A percentile compares a stretch with the other conserved stretches of the same genome.
Evolutionary conservation across 225 moss, liverwort and hornwort genomes (phyloP).

Genomic region (Bryum argenteum): DNA sequence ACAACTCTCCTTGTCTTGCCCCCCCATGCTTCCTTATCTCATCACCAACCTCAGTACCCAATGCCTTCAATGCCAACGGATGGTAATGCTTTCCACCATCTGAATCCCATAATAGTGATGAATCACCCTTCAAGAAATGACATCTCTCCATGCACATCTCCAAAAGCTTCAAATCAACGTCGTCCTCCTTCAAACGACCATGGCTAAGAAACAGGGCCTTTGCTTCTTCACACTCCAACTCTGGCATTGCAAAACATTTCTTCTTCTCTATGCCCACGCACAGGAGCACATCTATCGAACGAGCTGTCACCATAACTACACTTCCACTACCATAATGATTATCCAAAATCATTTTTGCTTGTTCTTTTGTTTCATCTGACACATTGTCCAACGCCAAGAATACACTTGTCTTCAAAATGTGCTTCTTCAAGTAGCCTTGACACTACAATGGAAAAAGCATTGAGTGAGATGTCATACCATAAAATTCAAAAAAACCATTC

Average conservation of each 20-base stretch:
- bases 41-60: conserved; percentile 13
- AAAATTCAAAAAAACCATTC: no score
- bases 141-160: neutral
- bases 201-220: conserved; percentile 8
- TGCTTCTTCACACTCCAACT: conserved; percentile 6
- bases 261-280: no score
- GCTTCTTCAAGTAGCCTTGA: no score
- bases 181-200: neutral
- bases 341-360: no score
- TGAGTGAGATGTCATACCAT: no score
- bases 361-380: no score
- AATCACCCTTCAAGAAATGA: conserved; percentile 1
- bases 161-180: neutral
- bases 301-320: neutral
- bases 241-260: conserved; percentile 18
- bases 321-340: neutral
- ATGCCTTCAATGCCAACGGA: conserved; percentile 17
- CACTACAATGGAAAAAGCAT: no score
- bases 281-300: no score
- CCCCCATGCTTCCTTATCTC: neutral
- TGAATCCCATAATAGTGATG: no score
- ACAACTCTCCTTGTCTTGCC: neutral
- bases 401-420: no score
- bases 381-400: no score
- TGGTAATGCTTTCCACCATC: neutral